Base-by-base conservation (phyloP, 192 early-diverging fungal species). In the Coemansia sp. region DNA sequence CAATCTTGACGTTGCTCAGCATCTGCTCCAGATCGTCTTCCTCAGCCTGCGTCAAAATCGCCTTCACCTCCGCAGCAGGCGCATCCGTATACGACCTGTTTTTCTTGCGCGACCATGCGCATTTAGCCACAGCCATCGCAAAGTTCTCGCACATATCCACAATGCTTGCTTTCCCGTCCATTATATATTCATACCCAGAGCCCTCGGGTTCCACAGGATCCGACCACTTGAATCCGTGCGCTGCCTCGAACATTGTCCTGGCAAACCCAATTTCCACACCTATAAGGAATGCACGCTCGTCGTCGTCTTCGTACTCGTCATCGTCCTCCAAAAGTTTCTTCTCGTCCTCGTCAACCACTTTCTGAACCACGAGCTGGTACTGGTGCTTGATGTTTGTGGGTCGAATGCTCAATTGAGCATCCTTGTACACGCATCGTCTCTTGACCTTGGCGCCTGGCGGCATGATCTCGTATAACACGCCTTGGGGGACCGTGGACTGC, bases 331-430 rank as follows among this genome's bases (percentile, higher is more conserved):
- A 80, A 6, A 88, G 76, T 9, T 87, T 84, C 23, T 85, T 88
- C 64, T 92, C 92, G 42, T 90, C 94, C 60, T 94, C 92, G 10
- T 92, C 91, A 65, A 89, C 88, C 9, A 90, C 74, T 37, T 93
- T 88, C 56, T 82, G 86, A n/a, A 90, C 84, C 1, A 93, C 85
- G n/a, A 97, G 76, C 66, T 90, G 87, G 75, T 89, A 95, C 62
- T 92, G 89, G 75, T 81, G 86, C 21, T 83, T 70, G 32, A 71
- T 65, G 42, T 84, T 60, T 5, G 95, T 92, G 44, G 88, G 85
- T 5, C 89, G 85, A 58, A 98, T 86, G 13, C 85, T 78, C 8
- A 90, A 86, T 63, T 79, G 73, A 13, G 89, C 87, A 64, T 94
- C 87, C 21, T 81, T 84, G 74, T 88, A 95, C 54, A 86, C 67